Conservation (phyloP, 1,284 basidiomycete genomes). For the Microstroma glucosiphilum region DNA sequence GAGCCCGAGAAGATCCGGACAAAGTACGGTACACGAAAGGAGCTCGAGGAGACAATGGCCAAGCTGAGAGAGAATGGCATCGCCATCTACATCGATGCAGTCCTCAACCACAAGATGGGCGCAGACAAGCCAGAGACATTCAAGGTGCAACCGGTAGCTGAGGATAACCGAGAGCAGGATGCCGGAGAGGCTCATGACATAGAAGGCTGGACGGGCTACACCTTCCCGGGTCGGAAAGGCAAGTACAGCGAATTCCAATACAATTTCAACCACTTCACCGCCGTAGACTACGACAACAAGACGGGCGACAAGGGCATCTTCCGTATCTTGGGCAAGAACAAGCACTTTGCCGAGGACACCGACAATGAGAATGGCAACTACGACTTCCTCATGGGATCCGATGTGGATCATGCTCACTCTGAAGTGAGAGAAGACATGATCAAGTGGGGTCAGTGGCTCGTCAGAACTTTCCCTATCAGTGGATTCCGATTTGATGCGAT, state of each 20-base stretch:
- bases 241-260: constrained; percentile 60
- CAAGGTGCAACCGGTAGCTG: constrained; percentile 22
- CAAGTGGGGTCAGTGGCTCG: constrained; percentile 60
- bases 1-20: constrained; percentile 56
- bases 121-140: constrained; percentile 74
- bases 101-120: constrained; percentile 60
- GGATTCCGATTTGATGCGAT: constrained; percentile 45
- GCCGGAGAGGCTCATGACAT: constrained; percentile 29
- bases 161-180: constrained; percentile 3
- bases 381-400: constrained; percentile 36
- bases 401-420: constrained; percentile 75
- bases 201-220: constrained; percentile 58
- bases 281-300: constrained; percentile 78
- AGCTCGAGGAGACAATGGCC: constrained; percentile 66
- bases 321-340: constrained; percentile 55
- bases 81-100: constrained; percentile 54
- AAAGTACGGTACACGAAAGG: constrained; percentile 84
- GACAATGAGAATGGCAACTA: constrained; percentile 51
- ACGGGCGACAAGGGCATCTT: constrained; percentile 63
- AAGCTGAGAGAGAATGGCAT: constrained; percentile 52
- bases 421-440: constrained; percentile 58
- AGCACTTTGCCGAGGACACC: constrained; percentile 54
- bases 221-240: constrained; percentile 69
- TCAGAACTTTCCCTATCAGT: constrained; percentile 35
- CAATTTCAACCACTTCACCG: constrained; percentile 54